Evolutionary conservation across 2,329 filamentous ascomycete species (phyloP).

Genomic region (Calonectria multiphialidica): DNA sequence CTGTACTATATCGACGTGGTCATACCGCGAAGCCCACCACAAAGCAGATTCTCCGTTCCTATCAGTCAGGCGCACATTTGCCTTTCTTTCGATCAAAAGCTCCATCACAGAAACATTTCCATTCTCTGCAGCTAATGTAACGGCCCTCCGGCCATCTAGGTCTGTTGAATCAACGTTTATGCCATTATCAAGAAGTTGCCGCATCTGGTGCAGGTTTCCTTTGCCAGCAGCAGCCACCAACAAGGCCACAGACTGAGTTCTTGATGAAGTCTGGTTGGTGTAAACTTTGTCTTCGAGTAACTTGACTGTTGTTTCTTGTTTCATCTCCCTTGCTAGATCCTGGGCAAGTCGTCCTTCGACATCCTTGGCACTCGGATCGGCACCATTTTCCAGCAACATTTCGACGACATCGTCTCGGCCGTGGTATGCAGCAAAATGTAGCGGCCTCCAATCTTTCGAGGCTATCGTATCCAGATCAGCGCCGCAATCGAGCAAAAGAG

Average conservation of each 20-base stretch:
- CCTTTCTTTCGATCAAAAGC: slow-evolving; percentile 1
- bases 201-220: neutral
- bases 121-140: slow-evolving; percentile 9
- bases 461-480: neutral
- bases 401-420: neutral
- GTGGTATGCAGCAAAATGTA: neutral
- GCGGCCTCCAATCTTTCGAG: neutral
- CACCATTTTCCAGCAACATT: slow-evolving; percentile 9
- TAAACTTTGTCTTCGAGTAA: neutral
- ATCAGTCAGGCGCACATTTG: neutral
- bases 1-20: neutral
- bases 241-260: neutral
- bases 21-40: slow-evolving; percentile 20
- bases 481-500: neutral
- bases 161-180: slow-evolving; percentile 5
- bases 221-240: neutral
- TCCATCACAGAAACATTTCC: neutral
- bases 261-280: neutral
- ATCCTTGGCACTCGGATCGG: neutral
- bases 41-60: slow-evolving; percentile 15
- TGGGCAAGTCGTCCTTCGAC: neutral
- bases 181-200: neutral
- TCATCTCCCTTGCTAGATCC: neutral
- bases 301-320: neutral
- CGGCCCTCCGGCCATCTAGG: neutral